phyloP scores from a whole-genome alignment of 2,329 filamentous ascomycete species.

The Microdochium paspali region DNA sequence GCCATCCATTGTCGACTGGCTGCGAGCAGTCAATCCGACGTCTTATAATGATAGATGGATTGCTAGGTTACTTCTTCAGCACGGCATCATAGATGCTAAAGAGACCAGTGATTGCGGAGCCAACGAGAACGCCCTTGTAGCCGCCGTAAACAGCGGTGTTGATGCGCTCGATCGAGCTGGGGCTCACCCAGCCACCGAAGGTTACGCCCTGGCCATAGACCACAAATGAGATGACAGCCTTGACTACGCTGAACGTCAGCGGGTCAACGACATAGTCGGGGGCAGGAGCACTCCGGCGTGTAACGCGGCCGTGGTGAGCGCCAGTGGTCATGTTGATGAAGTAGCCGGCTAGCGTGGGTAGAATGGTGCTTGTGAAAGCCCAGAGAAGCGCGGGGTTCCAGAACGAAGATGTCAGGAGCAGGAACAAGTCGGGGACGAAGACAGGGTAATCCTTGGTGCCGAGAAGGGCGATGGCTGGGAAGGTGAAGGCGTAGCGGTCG shows the following conservation, averaged over 20 bases:
- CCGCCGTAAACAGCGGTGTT: constrained; percentile 61
- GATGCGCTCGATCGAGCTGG: constrained; percentile 51
- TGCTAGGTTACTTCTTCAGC: constrained; percentile 47
- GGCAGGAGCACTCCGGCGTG: constrained; percentile 28
- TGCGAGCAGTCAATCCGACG: too few species aligned
- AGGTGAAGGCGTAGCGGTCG: constrained; percentile 61
- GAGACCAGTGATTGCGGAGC: constrained; percentile 57
- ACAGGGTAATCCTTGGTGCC: constrained; percentile 51
- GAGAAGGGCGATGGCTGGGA: constrained; percentile 51
- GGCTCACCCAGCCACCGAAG: constrained; percentile 52
- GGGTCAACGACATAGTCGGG: constrained; percentile 65
- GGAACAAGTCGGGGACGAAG: constrained; percentile 70
- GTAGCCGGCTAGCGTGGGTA: constrained; percentile 69
- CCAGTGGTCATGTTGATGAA: constrained; percentile 76
- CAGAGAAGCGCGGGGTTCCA: constrained; percentile 77
- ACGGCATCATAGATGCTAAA: constrained; percentile 71
- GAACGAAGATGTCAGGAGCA: constrained; percentile 66
- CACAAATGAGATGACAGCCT: constrained; percentile 72
- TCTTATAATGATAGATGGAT: too few species aligned
- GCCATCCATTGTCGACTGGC: too few species aligned
- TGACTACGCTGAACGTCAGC: constrained; percentile 80
- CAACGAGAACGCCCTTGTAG: constrained; percentile 60
- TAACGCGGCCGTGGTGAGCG: constrained; percentile 28
- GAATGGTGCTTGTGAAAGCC: constrained; percentile 58
- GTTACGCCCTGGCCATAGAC: constrained; percentile 63